These are phyloP conservation scores for Flaveria trinervia DNA, from an alignment of 129 eudicot species.

Conservation along the genomic window DNA sequence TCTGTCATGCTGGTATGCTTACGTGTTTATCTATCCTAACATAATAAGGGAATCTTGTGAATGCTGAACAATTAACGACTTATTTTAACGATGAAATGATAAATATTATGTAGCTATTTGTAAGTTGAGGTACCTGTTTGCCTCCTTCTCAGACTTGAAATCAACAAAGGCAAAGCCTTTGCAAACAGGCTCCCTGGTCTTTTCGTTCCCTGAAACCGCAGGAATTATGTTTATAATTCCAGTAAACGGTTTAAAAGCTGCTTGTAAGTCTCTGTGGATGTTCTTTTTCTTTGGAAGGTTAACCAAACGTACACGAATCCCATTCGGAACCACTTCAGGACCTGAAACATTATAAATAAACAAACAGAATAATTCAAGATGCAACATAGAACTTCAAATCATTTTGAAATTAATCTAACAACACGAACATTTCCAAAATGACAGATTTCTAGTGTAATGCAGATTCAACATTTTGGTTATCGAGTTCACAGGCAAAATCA, in stretches of 20 bases:
- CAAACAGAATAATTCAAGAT: too few species aligned
- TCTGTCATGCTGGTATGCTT: not conserved
- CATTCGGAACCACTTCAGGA: constrained; percentile 46
- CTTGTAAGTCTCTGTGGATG: constrained; percentile 64
- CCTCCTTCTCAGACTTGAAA: constrained; percentile 69
- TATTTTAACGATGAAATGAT: not conserved
- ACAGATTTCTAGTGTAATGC: not conserved
- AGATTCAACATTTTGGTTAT: not conserved
- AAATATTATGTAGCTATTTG: not conserved
- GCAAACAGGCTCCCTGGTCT: constrained; percentile 91
- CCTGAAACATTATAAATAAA: constrained; percentile 28
- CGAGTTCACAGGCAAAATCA: not conserved
- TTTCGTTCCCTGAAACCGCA: constrained; percentile 68
- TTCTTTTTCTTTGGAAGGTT: constrained; percentile 94
- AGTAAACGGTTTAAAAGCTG: constrained; percentile 68
- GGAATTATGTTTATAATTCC: constrained; percentile 78
- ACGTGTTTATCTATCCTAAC: not conserved
- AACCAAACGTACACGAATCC: constrained; percentile 71
- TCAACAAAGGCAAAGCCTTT: constrained; percentile 76
- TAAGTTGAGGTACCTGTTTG: constrained; percentile 57
- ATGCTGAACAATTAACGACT: not conserved
- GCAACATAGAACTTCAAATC: not conserved
- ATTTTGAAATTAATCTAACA: not conserved
- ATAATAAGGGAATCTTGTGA: not conserved
- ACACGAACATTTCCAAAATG: not conserved